phyloP scores from a whole-genome alignment of 768 basidiomycete genomes.

The Phaffia australis region DNA sequence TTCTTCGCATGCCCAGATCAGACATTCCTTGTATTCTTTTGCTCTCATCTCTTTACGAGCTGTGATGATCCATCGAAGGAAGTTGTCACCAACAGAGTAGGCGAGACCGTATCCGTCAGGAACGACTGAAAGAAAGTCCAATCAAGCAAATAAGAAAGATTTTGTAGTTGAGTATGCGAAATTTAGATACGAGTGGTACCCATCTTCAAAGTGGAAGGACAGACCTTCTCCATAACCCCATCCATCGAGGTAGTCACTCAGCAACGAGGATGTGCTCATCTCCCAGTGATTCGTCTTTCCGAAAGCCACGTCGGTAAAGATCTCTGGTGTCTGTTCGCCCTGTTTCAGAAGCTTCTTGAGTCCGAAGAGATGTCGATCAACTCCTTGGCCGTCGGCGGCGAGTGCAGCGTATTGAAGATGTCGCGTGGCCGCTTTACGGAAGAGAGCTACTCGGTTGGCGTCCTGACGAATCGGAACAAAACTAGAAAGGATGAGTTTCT shows the following conservation, averaged over 20 bases:
- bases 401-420: constrained; percentile 79
- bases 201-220: constrained; percentile 28
- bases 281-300: constrained; percentile 75
- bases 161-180: neutral
- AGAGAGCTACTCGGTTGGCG: constrained; percentile 51
- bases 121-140: constrained; percentile 52
- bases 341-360: constrained; percentile 67
- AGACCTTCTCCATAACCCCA: constrained; percentile 96
- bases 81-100: constrained; percentile 60
- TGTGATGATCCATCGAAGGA: constrained; percentile 26
- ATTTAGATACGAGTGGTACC: neutral
- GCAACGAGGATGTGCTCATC: constrained; percentile 78
- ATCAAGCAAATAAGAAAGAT: constrained; percentile 7
- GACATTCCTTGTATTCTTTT: constrained; percentile 54
- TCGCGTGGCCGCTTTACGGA: constrained; percentile 62
- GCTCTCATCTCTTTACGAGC: constrained; percentile 46
- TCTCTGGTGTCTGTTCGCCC: constrained; percentile 59
- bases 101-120: constrained; percentile 82
- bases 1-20: constrained; percentile 72
- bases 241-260: constrained; percentile 68
- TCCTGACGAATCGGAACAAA: constrained; percentile 40
- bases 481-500: neutral
- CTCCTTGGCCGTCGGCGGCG: constrained; percentile 89
- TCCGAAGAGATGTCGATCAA: constrained; percentile 91
- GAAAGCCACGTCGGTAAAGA: constrained; percentile 66